These are phyloP conservation scores for Artemisia argyi DNA, from an alignment of 129 eudicot species.

Conservation along the genomic window DNA sequence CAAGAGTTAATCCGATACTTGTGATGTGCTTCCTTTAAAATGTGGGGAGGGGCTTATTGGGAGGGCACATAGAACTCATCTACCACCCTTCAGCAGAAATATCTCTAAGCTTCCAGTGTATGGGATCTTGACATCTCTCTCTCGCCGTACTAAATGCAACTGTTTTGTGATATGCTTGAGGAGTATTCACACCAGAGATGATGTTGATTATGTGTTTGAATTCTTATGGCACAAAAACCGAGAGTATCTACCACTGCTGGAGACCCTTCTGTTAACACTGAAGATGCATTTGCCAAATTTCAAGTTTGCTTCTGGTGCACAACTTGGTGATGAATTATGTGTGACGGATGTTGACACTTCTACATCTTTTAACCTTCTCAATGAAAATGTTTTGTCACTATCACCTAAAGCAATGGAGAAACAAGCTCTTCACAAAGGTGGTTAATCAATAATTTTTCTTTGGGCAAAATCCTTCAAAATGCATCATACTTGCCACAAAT, in stretches of 20 bases:
- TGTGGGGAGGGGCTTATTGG: not conserved
- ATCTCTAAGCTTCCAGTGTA: not conserved
- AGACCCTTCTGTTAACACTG: not conserved
- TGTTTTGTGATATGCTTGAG: slow-evolving; percentile 16
- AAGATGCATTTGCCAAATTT: not conserved
- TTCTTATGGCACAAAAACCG: not conserved
- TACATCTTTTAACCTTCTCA: not conserved
- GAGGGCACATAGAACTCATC: not conserved
- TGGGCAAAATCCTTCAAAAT: no score
- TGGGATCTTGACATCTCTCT: not conserved
- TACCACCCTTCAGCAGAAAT: not conserved
- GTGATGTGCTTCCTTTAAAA: not conserved
- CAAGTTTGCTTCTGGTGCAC: slow-evolving; percentile 2
- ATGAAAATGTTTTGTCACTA: not conserved
- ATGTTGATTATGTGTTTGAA: slow-evolving; percentile 10
- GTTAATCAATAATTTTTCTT: not conserved
- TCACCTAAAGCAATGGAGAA: not conserved
- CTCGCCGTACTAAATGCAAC: not conserved
- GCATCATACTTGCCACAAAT: no score
- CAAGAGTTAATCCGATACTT: not conserved
- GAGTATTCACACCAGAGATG: not conserved
- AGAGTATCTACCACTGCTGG: not conserved
- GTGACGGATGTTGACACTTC: not conserved
- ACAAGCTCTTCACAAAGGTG: not conserved
- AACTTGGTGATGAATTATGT: not conserved